Evolutionary conservation across 2,329 filamentous ascomycete genomes (phyloP), one percentile per base, ranked within the genome.

Genomic region (Ceratocystis albifundus): DNA sequence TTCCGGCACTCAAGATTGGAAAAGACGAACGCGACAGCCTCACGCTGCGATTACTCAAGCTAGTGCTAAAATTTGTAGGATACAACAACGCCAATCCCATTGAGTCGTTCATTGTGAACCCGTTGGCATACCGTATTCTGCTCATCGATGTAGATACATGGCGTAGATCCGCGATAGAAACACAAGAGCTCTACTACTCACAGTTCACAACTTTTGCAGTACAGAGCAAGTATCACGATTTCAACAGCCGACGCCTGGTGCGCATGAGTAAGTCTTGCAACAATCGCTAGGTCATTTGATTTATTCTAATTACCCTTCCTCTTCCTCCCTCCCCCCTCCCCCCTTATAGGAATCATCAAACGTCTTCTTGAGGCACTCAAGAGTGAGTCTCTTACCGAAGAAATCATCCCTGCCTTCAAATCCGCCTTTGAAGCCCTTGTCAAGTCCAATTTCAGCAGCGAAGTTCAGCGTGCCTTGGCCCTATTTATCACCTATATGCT

Each of bases 121-220:
- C 94, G 0, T 81, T 99, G 69, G 94, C 93, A 3, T 99, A 97
- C 75, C 87, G 94, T 59, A 87, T 96, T 44, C 80, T 99, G 20
- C 80, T 99, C 32, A 89, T 97, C 65, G 94, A 99, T 75, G 84
- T 95, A 70, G 93, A 96, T 71, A 88, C 93, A 22, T 99, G 94
- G 94, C 84, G 93, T 70, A 87, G 85, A 75, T 89, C 88, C 25
- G 87, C 89, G 44, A 74, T 84, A 4, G 81, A 86, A 20, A 89
- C 92, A 0, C 90, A 96, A 72, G 87, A 88, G 71, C 79, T 96
- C 28, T 99, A 97, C 75, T 97, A 96, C 76, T 86, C 87, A 68
- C 94, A 99, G 73, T 97, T 97, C 72, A 80, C 88, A 69, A 88
- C 87, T 0, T 96, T 99, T 76, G 88, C 89, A 1, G 84, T 88